Conservation (phyloP, 495 filamentous ascomycete genomes). For the Annulohypoxylon bovei region DNA sequence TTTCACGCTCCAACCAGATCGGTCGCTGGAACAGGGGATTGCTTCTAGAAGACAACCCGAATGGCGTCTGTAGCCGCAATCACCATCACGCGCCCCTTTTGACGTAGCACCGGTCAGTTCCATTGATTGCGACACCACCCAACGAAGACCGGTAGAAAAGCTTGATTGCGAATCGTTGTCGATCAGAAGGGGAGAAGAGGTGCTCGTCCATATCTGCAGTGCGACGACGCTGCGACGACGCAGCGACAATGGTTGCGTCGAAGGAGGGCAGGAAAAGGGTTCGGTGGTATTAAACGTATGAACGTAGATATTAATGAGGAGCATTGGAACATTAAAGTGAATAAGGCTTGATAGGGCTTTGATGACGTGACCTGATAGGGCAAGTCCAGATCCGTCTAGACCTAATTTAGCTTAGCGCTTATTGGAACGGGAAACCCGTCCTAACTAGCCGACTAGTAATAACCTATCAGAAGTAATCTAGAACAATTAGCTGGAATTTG, state of each 20-base stretch:
- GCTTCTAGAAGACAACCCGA: conserved; percentile 40
- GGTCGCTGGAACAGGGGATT: conserved; percentile 14
- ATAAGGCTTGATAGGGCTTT: conserved; percentile 35
- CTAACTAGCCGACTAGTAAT: neutral
- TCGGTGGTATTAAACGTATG: conserved; percentile 36
- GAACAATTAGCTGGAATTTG: conserved; percentile 3
- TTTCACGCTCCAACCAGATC: conserved; percentile 28
- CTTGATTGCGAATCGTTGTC: conserved; percentile 40
- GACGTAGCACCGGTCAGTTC: conserved; percentile 26
- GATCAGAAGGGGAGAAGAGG: conserved; percentile 28
- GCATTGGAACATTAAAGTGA: neutral
- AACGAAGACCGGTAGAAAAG: conserved; percentile 41
- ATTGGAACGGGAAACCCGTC: neutral
- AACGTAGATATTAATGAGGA: neutral
- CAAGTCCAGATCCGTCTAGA: conserved; percentile 33
- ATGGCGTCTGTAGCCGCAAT: conserved; percentile 38
- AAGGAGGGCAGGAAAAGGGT: conserved; percentile 14
- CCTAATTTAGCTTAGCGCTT: conserved; percentile 8
- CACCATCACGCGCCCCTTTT: conserved; percentile 38
- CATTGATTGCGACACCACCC: conserved; percentile 32
- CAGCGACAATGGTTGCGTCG: conserved; percentile 13
- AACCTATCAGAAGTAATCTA: conserved; percentile 27
- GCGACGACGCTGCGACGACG: conserved; percentile 25
- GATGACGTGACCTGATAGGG: conserved; percentile 27
- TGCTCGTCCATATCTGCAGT: conserved; percentile 19